These are phyloP conservation scores for Nemania sp. DNA, from an alignment of 2,329 filamentous ascomycete genomes.

Conservation along the genomic window DNA sequence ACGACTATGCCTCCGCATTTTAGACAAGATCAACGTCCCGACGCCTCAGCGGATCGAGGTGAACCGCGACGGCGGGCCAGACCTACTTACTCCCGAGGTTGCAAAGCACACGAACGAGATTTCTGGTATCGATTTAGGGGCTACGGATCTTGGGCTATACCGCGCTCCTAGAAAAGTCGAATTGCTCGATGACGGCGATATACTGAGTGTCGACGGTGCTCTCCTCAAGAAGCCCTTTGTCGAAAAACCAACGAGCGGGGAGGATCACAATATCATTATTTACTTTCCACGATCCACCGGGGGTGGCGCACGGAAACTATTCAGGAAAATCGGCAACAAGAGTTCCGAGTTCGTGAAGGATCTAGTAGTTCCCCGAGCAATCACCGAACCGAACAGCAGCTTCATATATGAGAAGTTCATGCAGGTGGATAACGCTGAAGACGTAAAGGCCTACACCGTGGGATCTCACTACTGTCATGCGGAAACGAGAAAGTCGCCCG, in stretches of 20 bases:
- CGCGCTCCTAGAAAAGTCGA: constrained; percentile 69
- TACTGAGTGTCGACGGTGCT: constrained; percentile 82
- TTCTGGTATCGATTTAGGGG: constrained; percentile 76
- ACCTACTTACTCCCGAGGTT: constrained; percentile 76
- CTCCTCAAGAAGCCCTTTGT: constrained; percentile 91
- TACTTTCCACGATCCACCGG: constrained; percentile 89
- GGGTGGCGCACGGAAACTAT: constrained; percentile 87
- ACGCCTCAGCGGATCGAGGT: constrained; percentile 90
- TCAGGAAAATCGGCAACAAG: constrained; percentile 98
- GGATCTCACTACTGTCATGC: constrained; percentile 92
- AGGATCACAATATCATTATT: constrained; percentile 98
- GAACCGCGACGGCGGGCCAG: constrained; percentile 88
- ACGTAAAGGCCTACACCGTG: constrained; percentile 98
- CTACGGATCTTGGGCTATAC: constrained; percentile 66
- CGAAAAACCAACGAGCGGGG: constrained; percentile 96
- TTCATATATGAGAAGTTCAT: constrained; percentile 98
- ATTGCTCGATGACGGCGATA: constrained; percentile 87
- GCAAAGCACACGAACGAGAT: constrained; percentile 79
- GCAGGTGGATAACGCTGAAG: constrained; percentile 93
- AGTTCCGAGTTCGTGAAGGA: constrained; percentile 90
- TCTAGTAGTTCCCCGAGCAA: constrained; percentile 75
- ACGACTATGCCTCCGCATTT: constrained; percentile 81
- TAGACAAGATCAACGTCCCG: constrained; percentile 87
- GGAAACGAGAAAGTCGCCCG: constrained; percentile 94
- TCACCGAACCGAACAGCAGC: constrained; percentile 79